Evolutionary conservation across 108 stramenopile genomes (phyloP).

Genomic region (Licmophora abbreviata): DNA sequence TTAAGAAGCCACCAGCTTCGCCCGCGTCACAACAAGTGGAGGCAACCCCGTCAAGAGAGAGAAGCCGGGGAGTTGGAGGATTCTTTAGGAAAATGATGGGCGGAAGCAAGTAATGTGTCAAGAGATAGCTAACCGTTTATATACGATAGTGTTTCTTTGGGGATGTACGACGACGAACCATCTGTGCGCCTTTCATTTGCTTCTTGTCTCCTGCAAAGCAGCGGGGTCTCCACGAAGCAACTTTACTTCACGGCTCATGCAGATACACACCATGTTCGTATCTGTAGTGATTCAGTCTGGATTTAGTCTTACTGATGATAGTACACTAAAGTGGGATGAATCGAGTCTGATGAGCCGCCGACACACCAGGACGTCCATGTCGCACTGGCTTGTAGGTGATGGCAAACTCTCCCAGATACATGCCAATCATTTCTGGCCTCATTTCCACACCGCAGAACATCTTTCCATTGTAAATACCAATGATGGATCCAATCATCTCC

Average conservation of each 20-base stretch:
- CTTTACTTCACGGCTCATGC: too few relatives aligned
- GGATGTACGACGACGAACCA: too few relatives aligned
- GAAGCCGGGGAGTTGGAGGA: slow-evolving; percentile 1
- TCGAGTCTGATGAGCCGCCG: slow-evolving; percentile 92
- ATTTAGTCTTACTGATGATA: too few relatives aligned
- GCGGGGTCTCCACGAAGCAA: too few relatives aligned
- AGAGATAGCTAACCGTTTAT: too few relatives aligned
- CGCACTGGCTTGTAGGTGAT: slow-evolving; percentile 98
- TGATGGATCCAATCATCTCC: slow-evolving; percentile 99
- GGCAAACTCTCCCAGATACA: slow-evolving; percentile 99
- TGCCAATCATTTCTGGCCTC: slow-evolving; percentile 99
- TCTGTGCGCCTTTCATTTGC: too few relatives aligned
- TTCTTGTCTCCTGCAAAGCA: too few relatives aligned
- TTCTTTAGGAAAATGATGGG: neutral
- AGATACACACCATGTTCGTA: too few relatives aligned
- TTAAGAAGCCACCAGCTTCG: slow-evolving; percentile 35
- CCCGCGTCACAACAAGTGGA: too few relatives aligned
- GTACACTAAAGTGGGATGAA: slow-evolving; percentile 96
- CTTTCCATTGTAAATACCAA: slow-evolving; percentile 99
- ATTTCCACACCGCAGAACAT: slow-evolving; percentile 98
- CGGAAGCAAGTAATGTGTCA: too few relatives aligned
- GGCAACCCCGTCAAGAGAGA: neutral
- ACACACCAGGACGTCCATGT: slow-evolving; percentile 99
- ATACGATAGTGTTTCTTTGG: too few relatives aligned
- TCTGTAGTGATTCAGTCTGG: too few relatives aligned